phyloP scores from a whole-genome alignment of 1,139 yeast genomes.

The Suhomyces choctaworum region DNA sequence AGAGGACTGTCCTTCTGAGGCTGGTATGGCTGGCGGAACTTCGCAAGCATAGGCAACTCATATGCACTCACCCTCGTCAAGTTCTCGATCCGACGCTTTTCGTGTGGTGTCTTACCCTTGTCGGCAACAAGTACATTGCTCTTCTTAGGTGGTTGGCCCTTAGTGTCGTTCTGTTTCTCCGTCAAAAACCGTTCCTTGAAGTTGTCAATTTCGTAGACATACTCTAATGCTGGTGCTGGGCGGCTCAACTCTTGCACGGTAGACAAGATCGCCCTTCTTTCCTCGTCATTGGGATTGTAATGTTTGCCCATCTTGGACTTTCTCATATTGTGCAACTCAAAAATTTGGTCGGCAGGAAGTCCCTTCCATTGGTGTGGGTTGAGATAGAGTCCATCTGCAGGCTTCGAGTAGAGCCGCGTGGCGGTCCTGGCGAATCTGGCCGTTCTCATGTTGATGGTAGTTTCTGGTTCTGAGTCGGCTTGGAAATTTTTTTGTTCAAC shows the following conservation, averaged over 20 bases:
- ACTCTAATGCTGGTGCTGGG: conserved; percentile 40
- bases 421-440: conserved; percentile 12
- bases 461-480: background rate
- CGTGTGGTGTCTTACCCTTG: conserved; percentile 40
- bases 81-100: conserved; percentile 39
- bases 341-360: conserved; percentile 60
- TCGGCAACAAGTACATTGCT: conserved; percentile 42
- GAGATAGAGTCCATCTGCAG: conserved; percentile 30
- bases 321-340: conserved; percentile 61
- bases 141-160: conserved; percentile 44
- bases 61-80: conserved; percentile 84
- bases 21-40: conserved; percentile 65
- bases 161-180: conserved; percentile 39
- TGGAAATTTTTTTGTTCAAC: conserved; percentile 10
- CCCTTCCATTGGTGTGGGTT: conserved; percentile 73
- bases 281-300: conserved; percentile 54
- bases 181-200: conserved; percentile 49
- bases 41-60: conserved; percentile 82
- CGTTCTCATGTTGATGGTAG: conserved; percentile 10
- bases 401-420: conserved; percentile 20
- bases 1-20: conserved; percentile 52
- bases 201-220: conserved; percentile 47
- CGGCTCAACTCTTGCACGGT: conserved; percentile 36
- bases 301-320: conserved; percentile 55
- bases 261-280: conserved; percentile 48